Base-by-base conservation (phyloP, 768 basidiomycete species). In the Cubamyces lactineus region DNA sequence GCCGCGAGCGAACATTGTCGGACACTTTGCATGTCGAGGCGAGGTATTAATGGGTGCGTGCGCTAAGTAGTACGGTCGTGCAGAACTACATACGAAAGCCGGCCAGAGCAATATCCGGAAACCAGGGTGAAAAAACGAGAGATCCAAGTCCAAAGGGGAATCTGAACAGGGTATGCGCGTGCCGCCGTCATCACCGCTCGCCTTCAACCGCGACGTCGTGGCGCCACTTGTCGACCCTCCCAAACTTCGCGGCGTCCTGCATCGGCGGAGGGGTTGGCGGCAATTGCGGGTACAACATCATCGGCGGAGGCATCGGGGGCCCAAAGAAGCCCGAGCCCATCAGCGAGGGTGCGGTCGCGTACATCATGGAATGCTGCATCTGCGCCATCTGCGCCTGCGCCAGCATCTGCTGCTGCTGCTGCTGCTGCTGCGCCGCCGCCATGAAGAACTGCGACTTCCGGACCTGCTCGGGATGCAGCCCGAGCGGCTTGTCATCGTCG, bases 181-280 rank as follows among this genome's bases (percentile, higher is more conserved):
- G 30, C 19, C 26, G 12, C 53, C 30, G 17, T 46, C 46, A 66
- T 62, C 56, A 74, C 41, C 63, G 69, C 59, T 84, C 79, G n/a
- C 86, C 87, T 66, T 89, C 89, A 12, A 88, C 84, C 17, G 84
- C 86, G 47, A 94, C 89, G 67, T 91, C 85, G 63, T 82, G 86
- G 65, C 92, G 84, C 92, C 92, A 94, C 62, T 83, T 83, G 72
- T 94, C 92, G 26, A 94, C 91, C 3, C 83, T 79, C 9, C 82
- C 83, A 64, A 81, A 88, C 70, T 92, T 93, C 39, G 77, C 80
- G 41, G 83, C 76, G 60, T 93, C 91, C 23, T 82, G 82, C 42
- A 80, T 70, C 9, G 86, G 86, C 15, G 88, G 87, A 24, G 88
- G 87, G 1, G 87, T 86, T 34, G 66, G 45, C 16, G 85, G 81